Conservation (phyloP, 495 filamentous ascomycete genomes). For the Corynascus novoguineensis region DNA sequence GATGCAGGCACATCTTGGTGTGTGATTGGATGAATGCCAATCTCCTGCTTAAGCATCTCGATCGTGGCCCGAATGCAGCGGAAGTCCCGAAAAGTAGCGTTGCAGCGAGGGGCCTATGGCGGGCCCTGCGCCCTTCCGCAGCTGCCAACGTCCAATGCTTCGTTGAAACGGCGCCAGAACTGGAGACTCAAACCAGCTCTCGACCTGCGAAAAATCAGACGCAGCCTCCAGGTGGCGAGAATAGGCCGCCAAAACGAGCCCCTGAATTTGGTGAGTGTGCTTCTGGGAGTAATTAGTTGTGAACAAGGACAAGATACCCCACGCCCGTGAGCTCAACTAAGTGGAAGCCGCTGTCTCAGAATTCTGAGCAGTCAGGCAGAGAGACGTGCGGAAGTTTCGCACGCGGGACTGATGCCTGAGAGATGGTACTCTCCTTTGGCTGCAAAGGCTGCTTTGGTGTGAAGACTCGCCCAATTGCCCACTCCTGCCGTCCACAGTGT, state of each 20-base stretch:
- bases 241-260: not conserved
- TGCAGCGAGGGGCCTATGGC: not conserved
- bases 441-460: too few relatives aligned
- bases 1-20: not conserved
- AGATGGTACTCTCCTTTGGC: too few relatives aligned
- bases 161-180: not conserved
- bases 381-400: too few relatives aligned
- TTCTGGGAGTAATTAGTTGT: too few relatives aligned
- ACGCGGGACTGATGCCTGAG: too few relatives aligned
- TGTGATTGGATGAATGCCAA: conserved; percentile 12
- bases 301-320: too few relatives aligned
- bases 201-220: not conserved
- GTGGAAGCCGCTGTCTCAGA: too few relatives aligned
- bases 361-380: too few relatives aligned
- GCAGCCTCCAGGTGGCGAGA: not conserved
- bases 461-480: too few relatives aligned
- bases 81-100: conserved; percentile 14
- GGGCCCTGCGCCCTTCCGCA: not conserved
- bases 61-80: conserved; percentile 18
- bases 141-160: conserved; percentile 6
- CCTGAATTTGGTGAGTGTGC: not conserved
- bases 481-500: conserved; percentile 4
- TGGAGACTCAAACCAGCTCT: not conserved
- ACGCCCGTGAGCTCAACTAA: too few relatives aligned
- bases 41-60: conserved; percentile 6